Conservation (phyloP, 495 filamentous ascomycete species). For the Penicillium soppii region DNA sequence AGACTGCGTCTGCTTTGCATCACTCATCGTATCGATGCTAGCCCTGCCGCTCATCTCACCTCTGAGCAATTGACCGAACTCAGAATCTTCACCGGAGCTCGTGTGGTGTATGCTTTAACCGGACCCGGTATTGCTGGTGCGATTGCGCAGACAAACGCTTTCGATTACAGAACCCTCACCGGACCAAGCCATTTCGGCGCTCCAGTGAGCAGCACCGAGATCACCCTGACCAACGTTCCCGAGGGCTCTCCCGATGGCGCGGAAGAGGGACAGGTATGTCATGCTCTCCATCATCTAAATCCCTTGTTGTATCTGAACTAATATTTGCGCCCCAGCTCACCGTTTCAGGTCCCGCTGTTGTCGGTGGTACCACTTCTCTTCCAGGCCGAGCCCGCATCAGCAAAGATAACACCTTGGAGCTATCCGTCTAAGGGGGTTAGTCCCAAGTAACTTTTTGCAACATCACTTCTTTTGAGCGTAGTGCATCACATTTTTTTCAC, state of each 20-base stretch:
- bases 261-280: conserved; percentile 64
- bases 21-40: conserved; percentile 38
- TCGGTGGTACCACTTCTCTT: conserved; percentile 30
- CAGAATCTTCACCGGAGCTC: conserved; percentile 73
- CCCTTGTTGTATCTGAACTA: neutral
- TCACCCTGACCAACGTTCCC: conserved; percentile 59
- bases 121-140: conserved; percentile 81
- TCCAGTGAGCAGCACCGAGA: conserved; percentile 75
- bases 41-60: conserved; percentile 47
- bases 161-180: conserved; percentile 72
- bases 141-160: conserved; percentile 76
- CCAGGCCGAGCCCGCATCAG: conserved; percentile 34
- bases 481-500: neutral
- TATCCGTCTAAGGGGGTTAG: conserved; percentile 11
- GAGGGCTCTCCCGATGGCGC: conserved; percentile 56
- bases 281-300: neutral
- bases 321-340: conserved; percentile 26
- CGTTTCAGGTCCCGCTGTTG: conserved; percentile 41
- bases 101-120: conserved; percentile 83
- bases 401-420: conserved; percentile 41
- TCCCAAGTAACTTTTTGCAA: neutral
- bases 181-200: conserved; percentile 74
- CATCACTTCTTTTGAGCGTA: neutral
- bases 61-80: conserved; percentile 73
- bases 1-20: conserved; percentile 62